These are phyloP conservation scores for Imleria badia DNA, from an alignment of 768 basidiomycete genomes.

Conservation along the genomic window DNA sequence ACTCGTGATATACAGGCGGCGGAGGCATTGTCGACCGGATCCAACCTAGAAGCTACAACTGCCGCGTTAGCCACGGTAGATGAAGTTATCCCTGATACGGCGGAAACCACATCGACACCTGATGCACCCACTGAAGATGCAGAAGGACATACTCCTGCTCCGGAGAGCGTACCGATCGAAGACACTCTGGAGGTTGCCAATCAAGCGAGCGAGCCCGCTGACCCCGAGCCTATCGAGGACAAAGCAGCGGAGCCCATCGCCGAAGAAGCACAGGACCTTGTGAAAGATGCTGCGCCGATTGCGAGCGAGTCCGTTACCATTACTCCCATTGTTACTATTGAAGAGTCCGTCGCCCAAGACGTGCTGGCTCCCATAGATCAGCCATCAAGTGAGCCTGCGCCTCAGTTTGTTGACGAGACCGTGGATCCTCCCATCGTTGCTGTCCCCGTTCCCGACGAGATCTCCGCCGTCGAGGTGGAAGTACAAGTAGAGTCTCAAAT, in stretches of 20 bases:
- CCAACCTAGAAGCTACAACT: slow-evolving; percentile 1
- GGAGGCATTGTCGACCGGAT: not conserved
- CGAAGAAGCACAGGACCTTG: not conserved
- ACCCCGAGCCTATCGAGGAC: not conserved
- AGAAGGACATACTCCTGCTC: not conserved
- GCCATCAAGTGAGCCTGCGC: not conserved
- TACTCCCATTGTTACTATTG: not conserved
- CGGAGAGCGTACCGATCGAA: not conserved
- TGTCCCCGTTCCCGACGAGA: slow-evolving; percentile 1
- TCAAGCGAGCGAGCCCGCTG: not conserved
- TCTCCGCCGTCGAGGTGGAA: not conserved
- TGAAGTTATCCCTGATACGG: not conserved
- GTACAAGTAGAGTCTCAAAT: not conserved
- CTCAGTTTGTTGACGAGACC: slow-evolving; percentile 13
- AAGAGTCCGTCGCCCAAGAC: slow-evolving; percentile 3
- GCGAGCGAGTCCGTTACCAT: not conserved
- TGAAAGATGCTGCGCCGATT: not conserved
- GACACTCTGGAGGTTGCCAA: not conserved
- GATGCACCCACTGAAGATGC: not conserved
- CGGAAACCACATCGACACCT: not conserved
- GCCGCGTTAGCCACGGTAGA: not conserved
- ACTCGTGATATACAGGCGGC: not conserved
- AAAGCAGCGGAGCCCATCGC: not conserved
- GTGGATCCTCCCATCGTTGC: not conserved
- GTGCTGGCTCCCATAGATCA: not conserved